Conservation (phyloP, 208 protist genomes). For the Trypanosoma theileri region DNA sequence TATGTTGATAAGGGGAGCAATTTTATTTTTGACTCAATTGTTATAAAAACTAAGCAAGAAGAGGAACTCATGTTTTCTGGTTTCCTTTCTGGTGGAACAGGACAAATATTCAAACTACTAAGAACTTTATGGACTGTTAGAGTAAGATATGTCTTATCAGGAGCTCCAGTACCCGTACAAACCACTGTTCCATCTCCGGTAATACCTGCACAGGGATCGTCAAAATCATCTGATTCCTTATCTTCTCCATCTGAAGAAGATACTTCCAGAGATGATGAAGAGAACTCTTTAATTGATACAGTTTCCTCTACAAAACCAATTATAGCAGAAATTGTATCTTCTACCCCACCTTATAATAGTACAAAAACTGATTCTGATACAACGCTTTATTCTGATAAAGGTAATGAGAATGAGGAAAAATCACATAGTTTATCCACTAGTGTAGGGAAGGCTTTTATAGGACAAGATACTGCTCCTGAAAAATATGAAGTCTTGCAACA, state of each 20-base stretch:
- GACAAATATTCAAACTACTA: constrained; percentile 47
- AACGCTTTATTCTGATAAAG: neutral
- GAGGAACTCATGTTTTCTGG: constrained; percentile 48
- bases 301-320: neutral
- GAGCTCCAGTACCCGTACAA: neutral
- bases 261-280: constrained; percentile 5
- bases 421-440: no score
- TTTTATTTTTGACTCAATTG: constrained; percentile 51
- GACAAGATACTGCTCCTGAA: neutral
- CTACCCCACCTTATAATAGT: neutral
- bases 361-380: neutral
- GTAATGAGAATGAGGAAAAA: constrained; percentile 3
- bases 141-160: constrained; percentile 35
- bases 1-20: constrained; percentile 33
- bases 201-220: neutral
- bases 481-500: constrained; percentile 30
- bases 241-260: neutral
- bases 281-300: neutral
- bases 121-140: constrained; percentile 55
- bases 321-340: neutral
- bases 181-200: neutral
- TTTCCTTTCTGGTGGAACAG: constrained; percentile 40
- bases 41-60: constrained; percentile 28
- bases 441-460: neutral
- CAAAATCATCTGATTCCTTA: neutral